phyloP scores from a whole-genome alignment of 352 stramenopile genomes.

The Aphanomyces euteiches region DNA sequence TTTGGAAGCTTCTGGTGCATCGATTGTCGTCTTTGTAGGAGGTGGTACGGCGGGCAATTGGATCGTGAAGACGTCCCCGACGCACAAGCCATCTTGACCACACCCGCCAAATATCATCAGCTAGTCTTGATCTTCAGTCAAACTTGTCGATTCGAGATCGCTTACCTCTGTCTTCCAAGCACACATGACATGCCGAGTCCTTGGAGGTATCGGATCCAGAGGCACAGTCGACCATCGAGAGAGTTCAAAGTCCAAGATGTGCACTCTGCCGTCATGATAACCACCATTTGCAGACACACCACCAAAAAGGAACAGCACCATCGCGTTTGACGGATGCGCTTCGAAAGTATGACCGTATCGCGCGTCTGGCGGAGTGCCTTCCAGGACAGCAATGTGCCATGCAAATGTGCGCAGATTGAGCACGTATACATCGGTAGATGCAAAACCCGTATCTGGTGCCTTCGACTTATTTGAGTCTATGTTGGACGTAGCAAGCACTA shows the following conservation, averaged over 20 bases:
- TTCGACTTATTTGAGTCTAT: neutral
- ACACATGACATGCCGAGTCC: constrained; percentile 13
- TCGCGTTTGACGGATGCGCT: neutral
- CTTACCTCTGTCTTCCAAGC: neutral
- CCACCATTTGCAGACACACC: neutral
- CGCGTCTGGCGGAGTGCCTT: neutral
- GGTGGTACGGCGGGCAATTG: neutral
- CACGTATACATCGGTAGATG: constrained; percentile 1
- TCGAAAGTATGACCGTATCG: constrained; percentile 19
- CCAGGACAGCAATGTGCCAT: neutral
- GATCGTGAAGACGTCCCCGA: constrained; percentile 23
- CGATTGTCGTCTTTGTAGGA: neutral
- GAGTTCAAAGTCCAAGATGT: constrained; percentile 20
- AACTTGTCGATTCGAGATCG: neutral
- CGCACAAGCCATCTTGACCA: constrained; percentile 15
- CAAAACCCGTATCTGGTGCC: constrained; percentile 18
- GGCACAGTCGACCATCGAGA: constrained; percentile 15
- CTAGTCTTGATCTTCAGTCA: neutral
- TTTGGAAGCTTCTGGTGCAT: neutral
- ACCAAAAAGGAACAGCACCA: constrained; percentile 17
- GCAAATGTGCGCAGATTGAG: constrained; percentile 1
- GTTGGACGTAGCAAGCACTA: neutral
- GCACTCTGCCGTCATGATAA: constrained; percentile 1
- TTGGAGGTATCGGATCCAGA: constrained; percentile 13
- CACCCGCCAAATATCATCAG: constrained; percentile 29